Percentiles rank a stretch among this genome's conserved stretches.
Conservation (phyloP, 768 basidiomycete species). For the Artomyces pyxidatus region DNA sequence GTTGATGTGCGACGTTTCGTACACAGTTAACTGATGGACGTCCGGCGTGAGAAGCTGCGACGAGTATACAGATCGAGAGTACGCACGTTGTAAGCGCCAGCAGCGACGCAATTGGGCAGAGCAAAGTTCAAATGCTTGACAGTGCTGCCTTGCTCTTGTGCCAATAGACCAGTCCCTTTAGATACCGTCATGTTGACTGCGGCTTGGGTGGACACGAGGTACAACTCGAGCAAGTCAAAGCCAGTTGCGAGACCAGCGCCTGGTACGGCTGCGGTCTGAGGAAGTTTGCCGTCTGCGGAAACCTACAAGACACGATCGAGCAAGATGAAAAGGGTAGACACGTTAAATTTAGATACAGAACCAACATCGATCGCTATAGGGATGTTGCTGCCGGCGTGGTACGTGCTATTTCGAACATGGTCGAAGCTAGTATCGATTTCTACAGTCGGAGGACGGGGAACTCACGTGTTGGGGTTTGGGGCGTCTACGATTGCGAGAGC, state of each 20-base stretch:
- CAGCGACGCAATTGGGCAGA: slow-evolving; percentile 34
- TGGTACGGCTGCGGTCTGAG: slow-evolving; percentile 25
- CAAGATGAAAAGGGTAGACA: no score
- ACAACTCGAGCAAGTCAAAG: slow-evolving; percentile 36
- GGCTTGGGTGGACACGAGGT: slow-evolving; percentile 33
- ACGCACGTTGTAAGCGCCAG: slow-evolving; percentile 38
- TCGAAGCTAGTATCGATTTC: neutral
- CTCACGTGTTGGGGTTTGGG: slow-evolving; percentile 20
- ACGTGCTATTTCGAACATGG: slow-evolving; percentile 16
- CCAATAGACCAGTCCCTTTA: slow-evolving; percentile 30
- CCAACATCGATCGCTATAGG: slow-evolving; percentile 29
- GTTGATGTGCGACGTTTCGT: slow-evolving; percentile 36
- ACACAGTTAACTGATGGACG: slow-evolving; percentile 35
- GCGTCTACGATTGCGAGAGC: slow-evolving; percentile 29
- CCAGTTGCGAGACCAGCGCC: slow-evolving; percentile 28
- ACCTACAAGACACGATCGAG: slow-evolving; percentile 19
- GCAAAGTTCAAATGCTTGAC: slow-evolving; percentile 31
- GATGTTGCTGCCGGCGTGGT: slow-evolving; percentile 24
- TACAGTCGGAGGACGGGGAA: neutral
- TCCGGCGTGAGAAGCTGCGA: neutral
- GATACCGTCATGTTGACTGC: slow-evolving; percentile 38
- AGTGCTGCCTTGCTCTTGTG: slow-evolving; percentile 33
- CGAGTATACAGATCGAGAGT: neutral
- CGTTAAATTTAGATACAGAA: neutral
- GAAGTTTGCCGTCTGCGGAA: slow-evolving; percentile 38